phyloP scores from a whole-genome alignment of 2,329 filamentous ascomycete genomes.

The Fusarium ramigenum region DNA sequence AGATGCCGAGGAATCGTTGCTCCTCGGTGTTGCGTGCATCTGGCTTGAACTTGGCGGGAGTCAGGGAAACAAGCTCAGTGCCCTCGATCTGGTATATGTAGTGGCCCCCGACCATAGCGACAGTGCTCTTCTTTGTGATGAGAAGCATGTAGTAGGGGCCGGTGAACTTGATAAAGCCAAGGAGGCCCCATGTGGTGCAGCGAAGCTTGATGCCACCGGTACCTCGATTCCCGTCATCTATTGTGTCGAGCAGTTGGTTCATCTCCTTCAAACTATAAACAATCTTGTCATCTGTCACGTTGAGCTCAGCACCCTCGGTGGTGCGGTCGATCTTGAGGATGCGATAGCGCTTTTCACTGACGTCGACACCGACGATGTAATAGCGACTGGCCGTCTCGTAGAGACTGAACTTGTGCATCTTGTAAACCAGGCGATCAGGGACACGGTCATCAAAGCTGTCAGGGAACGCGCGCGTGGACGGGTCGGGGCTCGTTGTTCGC shows the following conservation, averaged over 20 bases:
- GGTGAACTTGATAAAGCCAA: slow-evolving; percentile 96
- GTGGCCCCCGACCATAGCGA: slow-evolving; percentile 95
- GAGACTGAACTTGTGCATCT: slow-evolving; percentile 97
- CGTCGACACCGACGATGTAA: slow-evolving; percentile 93
- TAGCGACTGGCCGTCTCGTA: slow-evolving; percentile 95
- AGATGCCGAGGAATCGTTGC: slow-evolving; percentile 84
- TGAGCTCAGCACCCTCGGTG: slow-evolving; percentile 77
- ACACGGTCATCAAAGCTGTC: slow-evolving; percentile 48
- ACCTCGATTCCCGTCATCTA: slow-evolving; percentile 92
- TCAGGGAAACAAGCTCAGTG: slow-evolving; percentile 89
- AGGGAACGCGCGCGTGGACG: slow-evolving; percentile 43
- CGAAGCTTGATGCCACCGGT: slow-evolving; percentile 90
- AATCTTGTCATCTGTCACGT: slow-evolving; percentile 92
- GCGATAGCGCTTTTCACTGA: slow-evolving; percentile 87
- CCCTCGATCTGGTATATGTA: slow-evolving; percentile 96
- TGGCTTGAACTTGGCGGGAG: slow-evolving; percentile 77
- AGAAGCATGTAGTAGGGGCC: slow-evolving; percentile 97
- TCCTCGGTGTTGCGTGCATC: slow-evolving; percentile 87
- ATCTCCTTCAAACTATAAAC: slow-evolving; percentile 93
- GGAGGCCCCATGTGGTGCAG: slow-evolving; percentile 89
- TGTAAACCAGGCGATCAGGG: slow-evolving; percentile 57
- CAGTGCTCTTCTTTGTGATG: slow-evolving; percentile 94
- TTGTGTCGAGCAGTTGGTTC: slow-evolving; percentile 90
- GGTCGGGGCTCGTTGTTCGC: slow-evolving; percentile 63
- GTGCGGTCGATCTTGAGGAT: slow-evolving; percentile 96